Conservation (phyloP, 805 yeast species). For the Brettanomyces naardenensis region DNA sequence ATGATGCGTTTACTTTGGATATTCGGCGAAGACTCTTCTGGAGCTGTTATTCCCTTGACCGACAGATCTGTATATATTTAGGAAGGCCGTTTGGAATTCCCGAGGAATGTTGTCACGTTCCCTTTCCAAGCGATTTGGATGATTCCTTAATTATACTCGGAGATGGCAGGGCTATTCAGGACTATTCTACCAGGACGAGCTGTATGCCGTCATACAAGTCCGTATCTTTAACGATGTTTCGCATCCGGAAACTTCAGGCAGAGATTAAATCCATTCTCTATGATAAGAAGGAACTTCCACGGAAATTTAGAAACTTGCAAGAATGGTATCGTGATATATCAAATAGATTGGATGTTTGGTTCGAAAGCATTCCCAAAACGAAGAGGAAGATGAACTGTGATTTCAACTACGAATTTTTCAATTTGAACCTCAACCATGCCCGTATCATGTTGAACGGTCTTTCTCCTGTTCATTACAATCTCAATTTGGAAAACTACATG, state of each 20-base stretch:
- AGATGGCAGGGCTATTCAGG: constrained; percentile 23
- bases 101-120: constrained; percentile 65
- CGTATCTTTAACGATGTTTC: constrained; percentile 60
- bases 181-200: constrained; percentile 31
- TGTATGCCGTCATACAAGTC: constrained; percentile 50
- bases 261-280: constrained; percentile 67
- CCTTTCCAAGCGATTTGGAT: constrained; percentile 67
- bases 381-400: constrained; percentile 59
- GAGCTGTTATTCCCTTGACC: constrained; percentile 81
- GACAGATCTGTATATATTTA: constrained; percentile 79
- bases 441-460: constrained; percentile 66
- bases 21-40: constrained; percentile 73
- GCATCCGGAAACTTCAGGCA: constrained; percentile 66
- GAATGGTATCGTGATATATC: constrained; percentile 59
- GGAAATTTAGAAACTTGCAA: constrained; percentile 41
- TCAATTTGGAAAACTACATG: constrained; percentile 44
- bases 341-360: constrained; percentile 56
- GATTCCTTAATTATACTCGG: constrained; percentile 49
- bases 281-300: constrained; percentile 64
- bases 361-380: constrained; percentile 44
- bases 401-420: constrained; percentile 63
- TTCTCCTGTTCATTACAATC: constrained; percentile 57
- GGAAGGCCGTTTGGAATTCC: constrained; percentile 89
- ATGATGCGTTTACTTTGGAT: constrained; percentile 55
- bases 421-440: constrained; percentile 71